Conservation (phyloP, 2,329 filamentous ascomycete genomes). For the Mycosphaerella sp. region DNA sequence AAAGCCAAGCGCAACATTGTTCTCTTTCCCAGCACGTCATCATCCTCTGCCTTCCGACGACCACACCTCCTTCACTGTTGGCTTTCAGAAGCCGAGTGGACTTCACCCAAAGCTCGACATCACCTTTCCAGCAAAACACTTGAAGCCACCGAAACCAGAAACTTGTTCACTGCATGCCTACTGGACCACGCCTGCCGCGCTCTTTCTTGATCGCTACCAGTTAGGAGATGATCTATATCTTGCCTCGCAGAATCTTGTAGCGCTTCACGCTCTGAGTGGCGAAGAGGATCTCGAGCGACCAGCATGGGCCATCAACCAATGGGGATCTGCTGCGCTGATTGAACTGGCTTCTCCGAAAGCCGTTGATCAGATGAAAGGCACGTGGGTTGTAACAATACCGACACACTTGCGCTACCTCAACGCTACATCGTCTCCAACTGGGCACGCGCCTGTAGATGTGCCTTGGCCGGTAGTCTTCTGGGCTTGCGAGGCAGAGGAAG, state of each 20-base stretch:
- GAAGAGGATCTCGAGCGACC: conserved; percentile 89
- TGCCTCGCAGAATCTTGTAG: conserved; percentile 67
- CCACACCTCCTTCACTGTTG: conserved; percentile 42
- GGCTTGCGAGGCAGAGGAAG: conserved; percentile 67
- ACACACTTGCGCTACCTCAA: conserved; percentile 77
- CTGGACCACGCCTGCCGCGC: conserved; percentile 68
- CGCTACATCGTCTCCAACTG: conserved; percentile 19
- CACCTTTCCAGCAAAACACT: conserved; percentile 51
- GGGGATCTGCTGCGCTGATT: conserved; percentile 74
- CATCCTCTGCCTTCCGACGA: conserved; percentile 45
- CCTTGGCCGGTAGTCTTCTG: conserved; percentile 85
- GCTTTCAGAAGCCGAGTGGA: conserved; percentile 65
- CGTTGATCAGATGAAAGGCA: not conserved
- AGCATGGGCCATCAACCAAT: conserved; percentile 65
- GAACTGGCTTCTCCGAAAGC: conserved; percentile 51
- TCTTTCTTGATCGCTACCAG: conserved; percentile 88
- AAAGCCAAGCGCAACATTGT: conserved; percentile 66
- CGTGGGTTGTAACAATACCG: conserved; percentile 65
- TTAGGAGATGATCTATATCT: conserved; percentile 71
- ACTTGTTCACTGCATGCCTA: conserved; percentile 71
- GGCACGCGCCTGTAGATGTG: conserved; percentile 31
- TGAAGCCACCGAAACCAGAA: conserved; percentile 35
- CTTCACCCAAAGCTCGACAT: conserved; percentile 77
- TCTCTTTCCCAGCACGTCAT: conserved; percentile 78
- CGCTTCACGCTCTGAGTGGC: conserved; percentile 61